Base-by-base conservation (phyloP, 306 rosid species). In the Biancaea sappan region DNA sequence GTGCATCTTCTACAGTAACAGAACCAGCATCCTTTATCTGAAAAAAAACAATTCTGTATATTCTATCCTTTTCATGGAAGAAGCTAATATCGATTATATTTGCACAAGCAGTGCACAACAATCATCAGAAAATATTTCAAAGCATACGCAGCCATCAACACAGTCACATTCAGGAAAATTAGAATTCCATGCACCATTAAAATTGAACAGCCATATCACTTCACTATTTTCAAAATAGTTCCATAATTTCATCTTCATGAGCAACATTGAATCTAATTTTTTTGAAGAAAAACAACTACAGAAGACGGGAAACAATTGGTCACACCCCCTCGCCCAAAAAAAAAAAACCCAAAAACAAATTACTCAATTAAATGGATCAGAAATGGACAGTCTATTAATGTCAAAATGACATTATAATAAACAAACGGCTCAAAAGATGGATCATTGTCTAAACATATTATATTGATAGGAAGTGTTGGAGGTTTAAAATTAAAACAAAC, bases 21-120 rank as follows among this genome's bases (percentile, higher is more conserved):
- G 93, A 88, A 58, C 37, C 66, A 67, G 81, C 84, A 59, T 87
- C 84, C 86, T 92, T 95, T 56, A 92, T 85, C 99, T 94, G 89
- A 24, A 86, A 86, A 64, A 69, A 52, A 72, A 15, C 24, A 78
- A 74, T 44, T 56, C 60, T 44, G 26, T 65, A 21, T 77, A 43
- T 41, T 38, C 18, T 24, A 38, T 80, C 22, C 52, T 69, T 66
- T 38, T 72, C 56, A 16, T 69, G 40, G 28, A 68, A 81, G 58
- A 64, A 51, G 57, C 16, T 60, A 51, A 19, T 44, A 69, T 66
- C n/a, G 35, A 4, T 57, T 25, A 71, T 25, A 16, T 62, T 58
- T 72, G 74, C 79, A 63, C 64, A 76, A 43, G 8, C 46, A 47
- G 66, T 22, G 19, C 58, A 29, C 19, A 56, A 29, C 18, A 14